Percentiles rank a stretch among this genome's conserved stretches.
These are phyloP conservation scores for Ambrosiella cleistominuta DNA, from an alignment of 2,329 filamentous ascomycete genomes.

Conservation along the genomic window DNA sequence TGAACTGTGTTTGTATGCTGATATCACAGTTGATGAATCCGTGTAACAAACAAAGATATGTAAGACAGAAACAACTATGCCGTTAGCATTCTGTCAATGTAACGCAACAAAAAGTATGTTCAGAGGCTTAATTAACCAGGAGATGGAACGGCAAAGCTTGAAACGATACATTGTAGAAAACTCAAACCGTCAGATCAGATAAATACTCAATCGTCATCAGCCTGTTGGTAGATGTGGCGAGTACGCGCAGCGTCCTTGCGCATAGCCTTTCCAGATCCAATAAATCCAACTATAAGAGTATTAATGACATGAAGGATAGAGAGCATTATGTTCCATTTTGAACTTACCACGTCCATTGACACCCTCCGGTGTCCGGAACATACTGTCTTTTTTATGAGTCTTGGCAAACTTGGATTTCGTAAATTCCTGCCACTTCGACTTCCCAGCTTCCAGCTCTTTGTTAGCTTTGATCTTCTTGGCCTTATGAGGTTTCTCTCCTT, in stretches of 20 bases:
- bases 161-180: background rate
- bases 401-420: conserved; percentile 59
- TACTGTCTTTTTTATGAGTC: conserved; percentile 69
- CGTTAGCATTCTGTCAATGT: background rate
- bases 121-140: background rate
- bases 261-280: conserved; percentile 88
- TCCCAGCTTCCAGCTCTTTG: conserved; percentile 77
- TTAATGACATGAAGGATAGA: background rate
- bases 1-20: no score
- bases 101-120: background rate
- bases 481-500: conserved; percentile 54
- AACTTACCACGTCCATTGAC: conserved; percentile 65
- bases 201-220: conserved; percentile 47
- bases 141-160: background rate
- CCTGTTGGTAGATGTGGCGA: conserved; percentile 69
- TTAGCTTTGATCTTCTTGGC: conserved; percentile 84
- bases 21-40: no score
- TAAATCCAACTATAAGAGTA: conserved; percentile 61
- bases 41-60: conserved; percentile 1
- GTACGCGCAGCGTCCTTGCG: conserved; percentile 72
- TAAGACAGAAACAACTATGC: background rate
- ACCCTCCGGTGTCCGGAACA: conserved; percentile 86
- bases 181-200: background rate
- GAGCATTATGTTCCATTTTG: background rate
- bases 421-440: conserved; percentile 92